Evolutionary conservation across 306 rosid species (phyloP), one percentile per base, ranked within the genome.

Genomic region (Sophora flavescens): DNA sequence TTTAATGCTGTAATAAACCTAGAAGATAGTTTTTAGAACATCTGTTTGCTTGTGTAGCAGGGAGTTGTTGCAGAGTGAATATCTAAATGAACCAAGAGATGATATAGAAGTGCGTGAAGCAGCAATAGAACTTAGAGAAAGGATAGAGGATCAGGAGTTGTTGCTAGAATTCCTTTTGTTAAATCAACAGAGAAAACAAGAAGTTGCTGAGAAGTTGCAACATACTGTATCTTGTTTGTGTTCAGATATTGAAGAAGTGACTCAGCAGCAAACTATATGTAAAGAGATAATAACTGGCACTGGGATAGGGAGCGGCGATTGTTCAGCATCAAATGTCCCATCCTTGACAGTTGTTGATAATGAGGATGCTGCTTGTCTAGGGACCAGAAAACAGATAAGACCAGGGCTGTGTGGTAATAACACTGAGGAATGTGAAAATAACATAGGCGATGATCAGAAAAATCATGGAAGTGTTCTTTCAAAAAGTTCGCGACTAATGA

Each of bases 31-130:
- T 48, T 68, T 39, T 69, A 6, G 68, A 80, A 60, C 51, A 53
- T 80, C 80, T 79, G 59, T 78, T 87, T 80, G 42, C 74, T 59
- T 81, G 50, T 84, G 77, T 84, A 35, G 10, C 96, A 95, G 99
- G 68, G 98, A 96, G 52, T 87, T 96, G 84, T 84, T 91, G 83
- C 87, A 88, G 74, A 92, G 97, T 6, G 93, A 87, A 48, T 91
- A 92, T 85, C 96, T 96, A 42, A 92, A 87, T 74, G 89, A 92
- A 75, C 90, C 90, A 22, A 85, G 92, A 83, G 96, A 89, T 79
- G 88, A 92, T 30, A 76, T 91, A 70, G 93, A 81, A 84, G 96
- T 92, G 62, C 93, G 96, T 16, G 98, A 96, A 84, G 98, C 93
- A 22, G 97, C 93, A 4, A 72, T 88, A 79, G 90, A 92, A 76